Evolutionary conservation across 768 basidiomycete genomes (phyloP), one percentile per base, ranked within the genome.

Genomic region (Sistotremastrum niveocremeum): DNA sequence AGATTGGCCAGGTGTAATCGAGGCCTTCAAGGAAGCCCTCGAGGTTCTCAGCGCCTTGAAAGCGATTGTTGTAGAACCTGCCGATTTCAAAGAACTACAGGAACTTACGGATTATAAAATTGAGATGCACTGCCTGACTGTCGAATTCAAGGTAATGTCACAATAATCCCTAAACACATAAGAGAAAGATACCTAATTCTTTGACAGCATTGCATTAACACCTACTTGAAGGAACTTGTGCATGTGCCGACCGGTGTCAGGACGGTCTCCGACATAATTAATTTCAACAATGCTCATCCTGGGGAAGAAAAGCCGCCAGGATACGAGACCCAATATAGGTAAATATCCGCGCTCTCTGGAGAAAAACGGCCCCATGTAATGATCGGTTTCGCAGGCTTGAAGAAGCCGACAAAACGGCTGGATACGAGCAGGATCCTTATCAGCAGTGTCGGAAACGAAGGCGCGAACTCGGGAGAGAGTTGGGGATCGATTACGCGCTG

Each of bases 51-150:
- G 60, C 2, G 48, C 49, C 2, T 59, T 71, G 3, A 72, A 71
- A 9, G 71, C 71, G 6, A 63, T 70, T 1, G 63, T 83, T 4
- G 65, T 81, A 5, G 79, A 83, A 53, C 76, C 78, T 1, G 74
- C 77, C 1, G 75, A 81, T 48, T 60, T 82, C 10, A 71, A 76
- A 0, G 72, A 72, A 29, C 73, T 71, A 3, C 64, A 69, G 1
- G 76, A 75, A 45, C 37, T 49, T 33, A 32, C 41, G 6, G 49
- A 52, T 3, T 71, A 71, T 0, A 67, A 68, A 9, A 46, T 42
- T 20, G 45, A 48, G 0, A 75, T 76, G 46, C 57, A 74, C 10
- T 78, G 79, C 2, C 50, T 76, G n/a, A 52, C 64, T 8, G 61
- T 65, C 0, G 78, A 81, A 50, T 76, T 81, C 61, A 81, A 78